Base-by-base conservation (phyloP, 2,329 filamentous ascomycete species). In the Zasmidium citrigriseum region DNA sequence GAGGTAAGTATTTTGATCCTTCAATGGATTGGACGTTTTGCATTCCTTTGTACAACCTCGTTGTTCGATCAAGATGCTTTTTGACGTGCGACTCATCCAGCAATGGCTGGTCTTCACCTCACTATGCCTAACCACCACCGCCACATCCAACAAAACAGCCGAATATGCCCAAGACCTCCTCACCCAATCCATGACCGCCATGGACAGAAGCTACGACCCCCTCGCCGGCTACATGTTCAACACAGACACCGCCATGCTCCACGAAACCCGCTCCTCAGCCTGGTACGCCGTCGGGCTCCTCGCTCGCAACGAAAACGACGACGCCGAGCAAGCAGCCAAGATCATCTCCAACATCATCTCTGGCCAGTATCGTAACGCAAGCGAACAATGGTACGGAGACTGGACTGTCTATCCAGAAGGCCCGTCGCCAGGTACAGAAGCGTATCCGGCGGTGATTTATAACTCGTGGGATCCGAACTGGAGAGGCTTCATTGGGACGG, bases 381-480 rank as follows among this genome's bases (percentile, higher is more conserved):
- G 76, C 2, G 75, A 79, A 41, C 81, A 84, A 67, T 88, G 84
- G 84, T 86, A 71, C 64, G 82, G 79, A 23, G 77, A 80, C 54
- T 86, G 85, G 62, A 80, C 83, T 46, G 73, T 77, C 24, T 77
- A 82, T 45, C 82, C 82, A 0, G 83, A 87, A 63, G 80, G 87
- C 68, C 85, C 85, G 0, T 78, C 78, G 1, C 80, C 87, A 3
- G 84, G 83, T 18, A 80, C 77, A 2, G 54, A 72, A 1, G 70
- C 74, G 16, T 87, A 87, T 61, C 76, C 77, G 1, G 69, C 77
- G 0, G 67, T 70, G 3, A 83, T 83, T 29, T 85, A 86, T 66
- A 77, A 80, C 55, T 79, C 80, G 0, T 87, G 83, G 82, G 85
- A 87, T 63, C 84, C 56, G 10, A 87, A 88, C 60, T 87, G 85